Base-by-base conservation (phyloP, 2,329 filamentous ascomycete species). In the Mollisia scopiformis region DNA sequence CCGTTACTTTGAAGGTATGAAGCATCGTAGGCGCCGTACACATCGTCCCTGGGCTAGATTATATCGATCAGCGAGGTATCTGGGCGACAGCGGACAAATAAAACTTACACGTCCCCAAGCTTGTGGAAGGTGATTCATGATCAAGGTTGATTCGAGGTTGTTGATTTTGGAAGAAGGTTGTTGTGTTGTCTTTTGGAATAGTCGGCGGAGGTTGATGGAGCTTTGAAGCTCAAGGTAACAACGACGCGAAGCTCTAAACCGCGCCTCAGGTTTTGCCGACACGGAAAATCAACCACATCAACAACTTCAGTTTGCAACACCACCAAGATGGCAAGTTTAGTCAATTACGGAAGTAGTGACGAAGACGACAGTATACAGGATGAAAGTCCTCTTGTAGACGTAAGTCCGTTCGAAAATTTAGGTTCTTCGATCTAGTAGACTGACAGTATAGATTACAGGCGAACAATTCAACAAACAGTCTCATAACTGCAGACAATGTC, bases 1-100 rank as follows among this genome's bases (percentile, higher is more conserved):
- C 82, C 84, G 58, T 82, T 83, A 70, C 78, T 82, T 71, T 91
- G 86, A 75, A 98, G 88, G 77, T 94, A 93, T 61, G 93, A 91
- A 74, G 84, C 81, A 79, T 98, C 92, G 79, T 99, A 99, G 72
- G 90, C 83, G 71, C 95, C 95, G 80, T 98, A 99, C 74, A 98
- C 84, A 78, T 99, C 95, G 79, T 99, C 92, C 84, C 95, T 90
- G 75, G 95, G 95, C 95, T 99, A 73, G 64, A 57, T 49, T 35
- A 23, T 49, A 57, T 60, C 50, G 49, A 72, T 80, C 76, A 80
- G 77, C 71, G 64, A 67, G 66, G 50, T 13, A 56, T 53, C 52
- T 49, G 61, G 58, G 43, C 56, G 39, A 57, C 50, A 35, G 58
- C 31, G 27, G 49, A n/a, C n/a, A n/a, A n/a, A n/a, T n/a, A 37